Base-by-base conservation (phyloP, 2,329 filamentous ascomycete genomes). In the Pyricularia sp. region DNA sequence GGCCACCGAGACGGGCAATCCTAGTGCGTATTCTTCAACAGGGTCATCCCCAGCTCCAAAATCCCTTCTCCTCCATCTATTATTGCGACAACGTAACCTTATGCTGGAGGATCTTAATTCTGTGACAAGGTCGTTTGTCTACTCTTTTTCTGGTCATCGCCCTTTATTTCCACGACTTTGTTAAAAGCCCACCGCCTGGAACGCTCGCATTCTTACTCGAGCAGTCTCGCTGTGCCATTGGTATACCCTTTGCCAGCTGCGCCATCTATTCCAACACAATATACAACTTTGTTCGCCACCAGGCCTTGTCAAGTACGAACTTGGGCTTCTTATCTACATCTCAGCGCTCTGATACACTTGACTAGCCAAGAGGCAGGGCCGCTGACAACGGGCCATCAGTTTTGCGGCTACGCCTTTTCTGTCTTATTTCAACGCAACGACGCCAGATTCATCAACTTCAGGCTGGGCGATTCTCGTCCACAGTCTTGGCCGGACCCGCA, bases 11-110 rank as follows among this genome's bases (percentile, higher is more conserved):
- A 28, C 59, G 59, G 59, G 25, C 59, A 3, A 30, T 11, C 14
- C 59, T 63, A 63, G 59, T 63, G 25, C 4, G 2, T 63, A 11
- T 63, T 63, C 59, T 63, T 28, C 88, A 88, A 2, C 85, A 28
- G 86, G 74, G 71, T 86, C 81, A 30, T 87, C 79, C 30, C 78
- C 77, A 68, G 87, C 59, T 63, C 23, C 20, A 14, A 26, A 20
- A 30, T 30, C 25, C 28, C 59, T 28, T 63, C 59, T 63, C 59
- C 59, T 63, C 59, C 59, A 9, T 30, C 26, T 26, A 12, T 28
- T 14, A 25, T 30, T 63, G 23, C 25, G 11, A 63, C 59, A 25
- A 30, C 23, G 14, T 28, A 63, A 28, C 25, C 59, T 63, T 28
- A 28, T 30, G 23, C 28, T 63, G n/a, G 42, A 55, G 20, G 42